Evolutionary conservation across 306 rosid genomes (phyloP).

Genomic region (Crotalaria pallida): DNA sequence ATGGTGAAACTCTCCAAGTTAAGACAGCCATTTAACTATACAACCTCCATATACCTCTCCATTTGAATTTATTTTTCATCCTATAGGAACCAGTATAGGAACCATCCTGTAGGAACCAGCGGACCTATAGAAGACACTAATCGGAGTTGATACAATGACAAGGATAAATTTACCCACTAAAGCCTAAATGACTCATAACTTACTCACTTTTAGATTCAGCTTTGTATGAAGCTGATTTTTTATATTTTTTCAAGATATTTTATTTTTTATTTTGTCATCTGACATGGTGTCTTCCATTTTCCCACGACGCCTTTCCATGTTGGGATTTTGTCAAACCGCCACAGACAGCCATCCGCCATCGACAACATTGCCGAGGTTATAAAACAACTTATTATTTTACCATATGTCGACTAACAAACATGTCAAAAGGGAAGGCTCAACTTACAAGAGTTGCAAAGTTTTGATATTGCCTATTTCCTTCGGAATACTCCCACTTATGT

Average conservation of each 20-base stretch:
- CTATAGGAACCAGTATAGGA: background rate
- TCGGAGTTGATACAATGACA: slow-evolving; percentile 2
- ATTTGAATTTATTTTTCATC: background rate
- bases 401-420: slow-evolving; percentile 4
- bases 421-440: slow-evolving; percentile 12
- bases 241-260: too few species aligned
- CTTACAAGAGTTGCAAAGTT: slow-evolving; percentile 75
- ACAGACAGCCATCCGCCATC: too few species aligned
- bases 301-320: too few species aligned
- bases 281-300: too few species aligned
- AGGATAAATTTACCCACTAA: background rate
- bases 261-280: too few species aligned
- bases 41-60: too few species aligned
- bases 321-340: too few species aligned
- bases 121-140: slow-evolving; percentile 1
- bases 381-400: slow-evolving; percentile 3
- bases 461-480: slow-evolving; percentile 73
- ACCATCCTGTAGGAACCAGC: background rate
- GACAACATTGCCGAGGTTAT: background rate
- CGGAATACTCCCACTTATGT: slow-evolving; percentile 74
- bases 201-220: too few species aligned
- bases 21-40: background rate
- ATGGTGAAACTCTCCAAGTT: background rate
- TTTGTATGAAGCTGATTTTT: too few species aligned
- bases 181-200: slow-evolving; percentile 1